Evolutionary conservation across 1,284 basidiomycete genomes (phyloP), one percentile per base, ranked within the genome.

Genomic region (Crepidotus sp.): DNA sequence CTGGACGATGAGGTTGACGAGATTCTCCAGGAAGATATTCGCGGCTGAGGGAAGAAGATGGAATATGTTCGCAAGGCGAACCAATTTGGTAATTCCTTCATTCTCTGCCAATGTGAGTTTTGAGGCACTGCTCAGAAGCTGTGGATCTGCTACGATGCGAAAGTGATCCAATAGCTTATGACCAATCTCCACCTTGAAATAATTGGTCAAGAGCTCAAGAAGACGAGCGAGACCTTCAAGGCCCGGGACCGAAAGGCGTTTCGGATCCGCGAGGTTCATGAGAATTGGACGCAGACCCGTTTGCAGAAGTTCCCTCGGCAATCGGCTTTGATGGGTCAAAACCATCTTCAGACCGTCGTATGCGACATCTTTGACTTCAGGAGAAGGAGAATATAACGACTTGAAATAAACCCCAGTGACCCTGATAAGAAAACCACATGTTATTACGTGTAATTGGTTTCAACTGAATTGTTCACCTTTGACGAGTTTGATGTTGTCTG

Each of bases 121-220:
- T 0, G 90, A 82, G 0, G 91, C 83, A 36, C 77, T 78, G 48
- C 77, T 75, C n/a, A 95, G 70, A 71, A 89, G 82, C 55, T 87
- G 82, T 29, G 83, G 79, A 56, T 91, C 87, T 24, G 93, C 88
- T 14, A 97, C 83, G 26, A 85, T 80, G 39, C 85, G 80, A 68
- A 95, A 96, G 63, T 99, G 96, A 57, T 98, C 94, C 13, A 99
- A 73, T 6, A 99, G 77, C 67, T 98, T 98, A 63, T 90, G 82
- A 7, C 96, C 97, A 54, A 99, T 98, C 68, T 99, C 96, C 33
- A 98, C 95, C 63, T 98, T 98, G 82, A 99, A 99, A 67, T 99
- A 99, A 61, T 96, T 98, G 36, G 94, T 97, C 45, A 99, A 68
- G 6, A 98, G 74, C 62, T 97, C 92, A 39, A 99, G 70, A 48